These are phyloP conservation scores for Mortierella sp. DNA, from an alignment of 371 early-diverging fungal genomes.

Conservation along the genomic window DNA sequence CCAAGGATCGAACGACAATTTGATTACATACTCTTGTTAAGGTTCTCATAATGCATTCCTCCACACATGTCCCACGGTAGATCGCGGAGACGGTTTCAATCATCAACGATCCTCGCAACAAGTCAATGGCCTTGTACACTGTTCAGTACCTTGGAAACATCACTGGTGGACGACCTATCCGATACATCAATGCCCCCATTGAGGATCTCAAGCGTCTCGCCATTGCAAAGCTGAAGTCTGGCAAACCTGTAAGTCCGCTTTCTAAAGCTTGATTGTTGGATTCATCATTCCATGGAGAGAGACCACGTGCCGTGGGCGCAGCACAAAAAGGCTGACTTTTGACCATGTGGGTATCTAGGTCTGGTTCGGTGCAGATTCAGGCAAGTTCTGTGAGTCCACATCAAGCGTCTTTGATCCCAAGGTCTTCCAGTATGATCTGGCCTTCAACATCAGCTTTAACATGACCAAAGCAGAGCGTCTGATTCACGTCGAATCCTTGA, in stretches of 20 bases:
- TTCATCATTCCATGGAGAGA: too few relatives aligned
- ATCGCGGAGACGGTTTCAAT: conserved; percentile 74
- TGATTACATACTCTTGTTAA: too few relatives aligned
- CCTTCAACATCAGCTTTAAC: conserved; percentile 72
- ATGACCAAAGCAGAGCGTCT: conserved; percentile 79
- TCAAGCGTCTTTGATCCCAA: conserved; percentile 75
- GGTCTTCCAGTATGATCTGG: conserved; percentile 73
- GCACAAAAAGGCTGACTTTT: too few relatives aligned
- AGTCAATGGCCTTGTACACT: conserved; percentile 69
- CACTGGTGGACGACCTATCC: conserved; percentile 71
- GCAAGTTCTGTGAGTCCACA: conserved; percentile 63
- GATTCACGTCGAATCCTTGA: conserved; percentile 77
- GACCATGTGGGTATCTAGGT: conserved; percentile 55
- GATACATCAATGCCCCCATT: conserved; percentile 74
- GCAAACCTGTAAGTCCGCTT: conserved; percentile 67
- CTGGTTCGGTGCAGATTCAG: conserved; percentile 89
- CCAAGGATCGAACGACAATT: too few relatives aligned
- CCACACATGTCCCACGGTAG: conserved; percentile 44
- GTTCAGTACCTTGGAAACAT: conserved; percentile 83
- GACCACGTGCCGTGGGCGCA: too few relatives aligned
- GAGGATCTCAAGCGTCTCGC: conserved; percentile 72
- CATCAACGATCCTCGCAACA: conserved; percentile 84
- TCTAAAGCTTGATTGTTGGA: too few relatives aligned
- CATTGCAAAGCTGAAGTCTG: conserved; percentile 65
- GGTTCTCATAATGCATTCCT: too few relatives aligned